Evolutionary conservation across 2,329 filamentous ascomycete genomes (phyloP), one percentile per base, ranked within the genome.

Genomic region (Diaporthe australafricana): DNA sequence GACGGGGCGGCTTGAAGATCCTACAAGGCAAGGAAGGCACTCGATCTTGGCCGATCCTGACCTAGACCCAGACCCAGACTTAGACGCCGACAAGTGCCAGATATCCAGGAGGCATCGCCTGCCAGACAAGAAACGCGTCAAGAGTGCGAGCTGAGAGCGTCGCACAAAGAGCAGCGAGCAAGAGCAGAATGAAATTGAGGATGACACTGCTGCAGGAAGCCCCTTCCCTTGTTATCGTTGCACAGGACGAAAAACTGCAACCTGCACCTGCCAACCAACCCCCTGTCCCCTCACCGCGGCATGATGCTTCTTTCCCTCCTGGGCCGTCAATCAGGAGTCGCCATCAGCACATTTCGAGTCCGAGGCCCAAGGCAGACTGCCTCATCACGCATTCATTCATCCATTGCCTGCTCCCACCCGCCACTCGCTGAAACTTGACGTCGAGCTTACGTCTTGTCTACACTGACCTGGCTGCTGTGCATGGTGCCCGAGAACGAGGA

Each of bases 191-290:
- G 60, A 50, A 50, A 45, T 45, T 42, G 55, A 60, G 38, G 16
- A 30, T 40, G 25, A 30, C 14, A 11, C 42, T 48, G 27, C 60
- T 38, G 60, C 30, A 65, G 42, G 60, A 35, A 30, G 60, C 20
- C 42, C 32, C 32, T 35, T 35, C 32, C 32, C 30, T 38, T 65
- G 60, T 65, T 65, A 50, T 65, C 45, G 60, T 65, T 50, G 60
- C 60, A 65, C 60, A 50, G 45, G 45, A 65, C 60, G 60, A 65
- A 65, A 65, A 65, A 30, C 48, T 45, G 45, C 32, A 48, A 22
- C 45, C 60, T 63, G 27, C 14, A 35, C 20, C 45, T 50, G 42
- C 38, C 42, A 38, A 27, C 60, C 25, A n/a, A n/a, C 60, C 27
- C 42, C 60, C 60, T 27, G 30, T 7, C 60, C 60, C 60, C 60